Evolutionary conservation across 164 flowering plant species (phyloP).

Genomic region (Platanus orientalis): DNA sequence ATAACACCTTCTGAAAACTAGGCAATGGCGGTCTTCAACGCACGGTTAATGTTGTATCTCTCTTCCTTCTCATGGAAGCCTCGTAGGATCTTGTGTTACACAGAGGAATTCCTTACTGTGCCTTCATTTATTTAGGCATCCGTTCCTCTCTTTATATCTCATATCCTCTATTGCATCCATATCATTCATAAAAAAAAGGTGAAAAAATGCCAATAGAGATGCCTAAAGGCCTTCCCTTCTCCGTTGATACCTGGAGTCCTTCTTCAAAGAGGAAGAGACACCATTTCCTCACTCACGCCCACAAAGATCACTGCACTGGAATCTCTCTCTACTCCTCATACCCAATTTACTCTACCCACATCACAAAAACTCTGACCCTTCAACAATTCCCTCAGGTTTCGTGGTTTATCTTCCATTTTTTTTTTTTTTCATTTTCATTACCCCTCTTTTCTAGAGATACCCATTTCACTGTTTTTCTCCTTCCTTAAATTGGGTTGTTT

Average conservation of each 20-base stretch:
- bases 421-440: neutral
- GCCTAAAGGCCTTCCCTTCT: constrained; percentile 80
- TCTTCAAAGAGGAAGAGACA: constrained; percentile 48
- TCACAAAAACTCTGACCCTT: constrained; percentile 54
- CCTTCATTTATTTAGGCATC: too few species aligned
- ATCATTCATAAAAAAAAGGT: neutral
- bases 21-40: too few species aligned
- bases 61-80: too few species aligned
- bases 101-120: too few species aligned
- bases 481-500: neutral
- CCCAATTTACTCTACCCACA: constrained; percentile 64
- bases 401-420: neutral
- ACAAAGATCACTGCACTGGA: constrained; percentile 62
- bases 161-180: neutral
- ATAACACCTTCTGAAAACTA: too few species aligned
- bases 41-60: too few species aligned
- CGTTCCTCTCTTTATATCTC: neutral
- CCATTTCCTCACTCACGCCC: constrained; percentile 85
- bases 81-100: too few species aligned
- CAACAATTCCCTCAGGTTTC: constrained; percentile 56
- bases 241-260: constrained; percentile 78
- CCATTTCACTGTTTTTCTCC: neutral
- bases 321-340: constrained; percentile 39
- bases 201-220: constrained; percentile 69
- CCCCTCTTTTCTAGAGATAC: neutral